Evolutionary conservation across 1,139 yeast species (phyloP), one percentile per base, ranked within the genome.

Genomic region (Blastobotrys apis): DNA sequence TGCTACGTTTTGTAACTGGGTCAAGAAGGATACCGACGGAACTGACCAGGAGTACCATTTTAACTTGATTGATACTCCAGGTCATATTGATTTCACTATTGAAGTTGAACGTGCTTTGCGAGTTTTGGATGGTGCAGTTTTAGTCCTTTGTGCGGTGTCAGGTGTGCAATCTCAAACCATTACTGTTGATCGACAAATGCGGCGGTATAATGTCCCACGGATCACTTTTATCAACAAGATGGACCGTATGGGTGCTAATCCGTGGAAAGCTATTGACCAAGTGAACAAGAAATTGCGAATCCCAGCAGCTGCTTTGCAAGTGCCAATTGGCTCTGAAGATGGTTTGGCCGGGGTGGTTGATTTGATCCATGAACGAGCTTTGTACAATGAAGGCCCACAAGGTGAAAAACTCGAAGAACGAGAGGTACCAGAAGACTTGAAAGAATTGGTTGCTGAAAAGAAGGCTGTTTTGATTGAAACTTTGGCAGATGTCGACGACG

Each of bases 201-300:
- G 96, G 60, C 82, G 98, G 65, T 94, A 92, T 68, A 88, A 92
- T 64, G 95, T 92, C 60, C 98, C 98, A 47, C 80, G 98, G 64
- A 76, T 94, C 47, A 92, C 98, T 10, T 94, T 92, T 60, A 84
- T 92, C 66, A 92, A 92, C 71, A 92, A 92, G 72, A 90, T 92
- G 97, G 98, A 92, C 68, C 81, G 98, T 64, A 87, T 92, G 96
- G 98, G 98, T 53, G 88, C 98, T 47, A 82, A 90, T 66, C 98
- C 98, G 19, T 92, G 94, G 81, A 78, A 77, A 55, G 97, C 95
- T 44, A 84, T 92, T 58, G 95, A 86, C 49, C 97, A 92, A 70
- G 78, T 92, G 54, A 87, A 90, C 69, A 59, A 71, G 45, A 92
- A 92, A 65, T 77, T 92, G 64, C 86, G 81, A 66, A 86, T 90